These are phyloP conservation scores for Colletotrichum sp. DNA, from an alignment of 2,329 filamentous ascomycete species.

Conservation along the genomic window DNA sequence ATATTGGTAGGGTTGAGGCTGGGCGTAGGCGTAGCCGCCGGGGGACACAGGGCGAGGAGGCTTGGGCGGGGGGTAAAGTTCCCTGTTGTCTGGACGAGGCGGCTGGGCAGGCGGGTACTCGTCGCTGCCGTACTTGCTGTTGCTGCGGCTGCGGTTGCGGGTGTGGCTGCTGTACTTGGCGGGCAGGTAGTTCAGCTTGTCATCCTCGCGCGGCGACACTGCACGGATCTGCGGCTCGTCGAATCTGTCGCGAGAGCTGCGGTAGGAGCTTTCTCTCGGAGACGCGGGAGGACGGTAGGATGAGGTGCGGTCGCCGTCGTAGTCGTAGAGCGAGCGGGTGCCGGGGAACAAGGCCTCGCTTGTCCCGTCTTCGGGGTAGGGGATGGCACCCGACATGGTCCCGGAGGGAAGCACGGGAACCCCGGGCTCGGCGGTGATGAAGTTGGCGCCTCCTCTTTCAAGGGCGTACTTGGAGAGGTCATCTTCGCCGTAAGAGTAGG, in stretches of 20 bases:
- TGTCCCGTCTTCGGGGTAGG: conserved; percentile 43
- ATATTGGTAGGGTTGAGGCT: conserved; percentile 33
- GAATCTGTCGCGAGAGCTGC: conserved; percentile 39
- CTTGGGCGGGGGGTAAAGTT: conserved; percentile 35
- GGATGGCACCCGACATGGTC: conserved; percentile 30
- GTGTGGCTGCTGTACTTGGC: conserved; percentile 48
- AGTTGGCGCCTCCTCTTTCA: conserved; percentile 14
- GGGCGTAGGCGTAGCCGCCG: conserved; percentile 29
- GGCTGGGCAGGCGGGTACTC: conserved; percentile 28
- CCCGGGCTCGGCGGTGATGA: conserved; percentile 17
- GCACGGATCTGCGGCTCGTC: conserved; percentile 28
- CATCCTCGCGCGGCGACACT: conserved; percentile 30
- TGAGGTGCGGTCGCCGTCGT: conserved; percentile 36
- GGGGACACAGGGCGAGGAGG: conserved; percentile 20
- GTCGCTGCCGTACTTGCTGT: conserved; percentile 19
- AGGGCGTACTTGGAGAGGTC: conserved; percentile 36
- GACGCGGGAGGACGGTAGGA: conserved; percentile 39
- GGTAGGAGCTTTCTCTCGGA: conserved; percentile 38
- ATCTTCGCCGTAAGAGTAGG: conserved; percentile 46
- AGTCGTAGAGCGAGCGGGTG: conserved; percentile 40
- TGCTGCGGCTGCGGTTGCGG: conserved; percentile 30
- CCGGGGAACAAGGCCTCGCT: conserved; percentile 42
- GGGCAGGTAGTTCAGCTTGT: conserved; percentile 50
- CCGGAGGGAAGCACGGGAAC: not conserved
- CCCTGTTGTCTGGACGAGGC: conserved; percentile 29